Conservation (phyloP, 768 basidiomycete genomes). For the Wakefieldia striispora region DNA sequence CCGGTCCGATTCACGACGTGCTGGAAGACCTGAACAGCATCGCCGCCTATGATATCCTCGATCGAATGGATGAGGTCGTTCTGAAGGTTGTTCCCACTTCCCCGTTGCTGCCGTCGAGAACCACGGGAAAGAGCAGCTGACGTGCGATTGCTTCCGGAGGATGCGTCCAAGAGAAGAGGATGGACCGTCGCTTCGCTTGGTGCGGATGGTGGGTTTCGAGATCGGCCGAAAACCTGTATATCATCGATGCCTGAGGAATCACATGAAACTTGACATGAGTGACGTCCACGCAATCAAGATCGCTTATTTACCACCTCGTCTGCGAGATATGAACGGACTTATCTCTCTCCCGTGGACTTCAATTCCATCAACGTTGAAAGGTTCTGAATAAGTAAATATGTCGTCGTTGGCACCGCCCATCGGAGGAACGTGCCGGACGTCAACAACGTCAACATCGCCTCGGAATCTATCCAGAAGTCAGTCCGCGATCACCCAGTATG, state of each 20-base stretch:
- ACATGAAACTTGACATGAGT: neutral
- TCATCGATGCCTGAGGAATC: slow-evolving; percentile 46
- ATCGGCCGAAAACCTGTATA: slow-evolving; percentile 60
- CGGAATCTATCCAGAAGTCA: slow-evolving; percentile 35
- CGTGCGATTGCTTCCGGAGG: slow-evolving; percentile 42
- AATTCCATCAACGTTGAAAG: slow-evolving; percentile 45
- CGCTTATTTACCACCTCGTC: slow-evolving; percentile 41
- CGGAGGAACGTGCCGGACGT: slow-evolving; percentile 32
- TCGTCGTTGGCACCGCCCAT: slow-evolving; percentile 39
- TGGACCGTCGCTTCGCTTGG: slow-evolving; percentile 76
- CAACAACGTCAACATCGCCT: slow-evolving; percentile 39
- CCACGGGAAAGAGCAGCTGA: slow-evolving; percentile 45
- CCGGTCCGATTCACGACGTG: slow-evolving; percentile 69
- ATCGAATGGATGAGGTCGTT: slow-evolving; percentile 72
- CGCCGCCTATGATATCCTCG: slow-evolving; percentile 77
- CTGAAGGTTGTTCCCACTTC: slow-evolving; percentile 44
- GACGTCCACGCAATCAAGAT: neutral
- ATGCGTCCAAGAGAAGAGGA: slow-evolving; percentile 73
- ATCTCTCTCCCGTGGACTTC: slow-evolving; percentile 43
- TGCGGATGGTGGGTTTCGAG: slow-evolving; percentile 48
- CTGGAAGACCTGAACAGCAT: slow-evolving; percentile 80
- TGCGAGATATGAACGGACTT: slow-evolving; percentile 47
- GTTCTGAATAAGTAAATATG: slow-evolving; percentile 54
- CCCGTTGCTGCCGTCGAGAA: slow-evolving; percentile 56
- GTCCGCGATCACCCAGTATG: neutral